Base-by-base conservation (phyloP, 2,329 filamentous ascomycete genomes). In the Curvularia hawaiiensis region DNA sequence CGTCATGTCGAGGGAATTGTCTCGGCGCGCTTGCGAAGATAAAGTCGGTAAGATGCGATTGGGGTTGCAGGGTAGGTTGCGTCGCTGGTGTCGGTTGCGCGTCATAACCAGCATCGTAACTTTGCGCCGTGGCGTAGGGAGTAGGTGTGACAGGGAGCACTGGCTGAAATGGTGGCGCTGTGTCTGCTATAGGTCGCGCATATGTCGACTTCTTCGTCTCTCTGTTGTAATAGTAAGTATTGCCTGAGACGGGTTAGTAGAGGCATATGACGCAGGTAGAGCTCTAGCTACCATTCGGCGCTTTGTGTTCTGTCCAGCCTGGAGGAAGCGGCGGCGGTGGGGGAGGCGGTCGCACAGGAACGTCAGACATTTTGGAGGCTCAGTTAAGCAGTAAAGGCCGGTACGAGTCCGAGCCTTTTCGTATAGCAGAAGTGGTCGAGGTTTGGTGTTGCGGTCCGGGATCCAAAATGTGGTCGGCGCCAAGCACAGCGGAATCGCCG, bases 241-340 rank as follows among this genome's bases (percentile, higher is more conserved):
- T 92, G 4, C 92, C 92, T 85, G 56, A 18, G 8, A 38, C 24
- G 7, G 40, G 56, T 68, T 54, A 71, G 65, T 52, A 59, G 56
- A 50, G 46, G 26, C 33, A 48, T 45, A 61, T 63, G 58, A 65
- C 61, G 65, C 62, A 62, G 54, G 45, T 14, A 24, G 54, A 62
- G 26, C 26, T 40, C 33, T 50, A 62, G 49, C 55, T 77, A 85
- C 86, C 86, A 50, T 89, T 89, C 6, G 92, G 93, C 51, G 93
- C 92, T 77, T 88, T 93, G 79, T 97, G 92, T 76, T 96, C 91
- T n/a, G 90, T 91, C 93, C 93, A 97, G 62, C 91, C 92, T 43
- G 88, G 82, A 28, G 88, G 89, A 0, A 97, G 81, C 35, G 90
- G 86, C 45, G 85, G 81, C 4, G 70, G 63, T 2, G 66, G 68